phyloP scores from a whole-genome alignment of 2,329 filamentous ascomycete species.

The Fusarium longipes region DNA sequence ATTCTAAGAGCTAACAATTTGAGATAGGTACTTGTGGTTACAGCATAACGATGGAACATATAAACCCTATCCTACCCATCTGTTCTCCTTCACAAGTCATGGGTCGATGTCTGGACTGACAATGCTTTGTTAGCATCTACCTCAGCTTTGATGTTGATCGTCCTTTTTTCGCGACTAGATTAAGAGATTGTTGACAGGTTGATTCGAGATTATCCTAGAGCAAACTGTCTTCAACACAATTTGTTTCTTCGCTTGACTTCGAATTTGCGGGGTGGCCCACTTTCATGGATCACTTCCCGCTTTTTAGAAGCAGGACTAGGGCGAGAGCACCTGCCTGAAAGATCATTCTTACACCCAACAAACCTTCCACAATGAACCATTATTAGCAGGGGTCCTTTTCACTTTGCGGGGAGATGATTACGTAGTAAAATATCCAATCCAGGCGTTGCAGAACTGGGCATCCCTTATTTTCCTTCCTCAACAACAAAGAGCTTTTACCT shows the following conservation, averaged over 20 bases:
- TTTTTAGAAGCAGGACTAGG: constrained; percentile 19
- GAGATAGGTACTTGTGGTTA: too few relatives aligned
- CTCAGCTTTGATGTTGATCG: too few relatives aligned
- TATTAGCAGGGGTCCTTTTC: constrained; percentile 23
- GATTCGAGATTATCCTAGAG: not conserved
- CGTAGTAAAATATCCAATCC: not conserved
- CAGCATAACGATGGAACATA: too few relatives aligned
- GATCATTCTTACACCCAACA: not conserved
- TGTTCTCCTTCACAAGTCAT: too few relatives aligned
- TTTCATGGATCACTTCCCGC: constrained; percentile 16
- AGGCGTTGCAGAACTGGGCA: not conserved
- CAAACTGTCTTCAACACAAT: too few relatives aligned
- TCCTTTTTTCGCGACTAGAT: too few relatives aligned
- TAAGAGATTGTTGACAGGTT: too few relatives aligned
- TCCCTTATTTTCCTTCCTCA: constrained; percentile 1
- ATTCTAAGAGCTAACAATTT: too few relatives aligned
- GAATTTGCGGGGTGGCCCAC: constrained; percentile 15
- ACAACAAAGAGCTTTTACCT: not conserved
- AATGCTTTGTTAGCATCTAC: too few relatives aligned
- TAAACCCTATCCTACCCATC: too few relatives aligned
- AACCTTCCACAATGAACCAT: constrained; percentile 3
- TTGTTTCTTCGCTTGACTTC: not conserved
- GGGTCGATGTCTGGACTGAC: too few relatives aligned
- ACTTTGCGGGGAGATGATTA: constrained; percentile 38
- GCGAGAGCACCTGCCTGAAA: constrained; percentile 22